A percentile compares a stretch with the other conserved stretches of the same genome.
phyloP scores from a whole-genome alignment of 2,329 filamentous ascomycete genomes.

The Phoma sp. region DNA sequence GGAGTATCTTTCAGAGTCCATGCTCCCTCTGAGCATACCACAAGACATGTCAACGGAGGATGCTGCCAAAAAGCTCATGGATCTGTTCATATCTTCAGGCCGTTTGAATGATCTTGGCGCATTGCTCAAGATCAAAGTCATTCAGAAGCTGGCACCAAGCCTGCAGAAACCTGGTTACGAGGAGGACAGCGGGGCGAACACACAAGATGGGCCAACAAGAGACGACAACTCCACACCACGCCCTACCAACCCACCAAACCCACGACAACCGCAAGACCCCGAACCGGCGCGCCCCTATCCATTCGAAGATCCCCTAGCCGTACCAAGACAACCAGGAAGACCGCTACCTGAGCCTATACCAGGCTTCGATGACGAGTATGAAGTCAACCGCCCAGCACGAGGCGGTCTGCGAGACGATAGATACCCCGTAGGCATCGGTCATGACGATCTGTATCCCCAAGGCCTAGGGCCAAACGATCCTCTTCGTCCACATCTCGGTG shows the following conservation, averaged over 20 bases:
- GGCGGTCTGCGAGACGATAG: slow-evolving; percentile 57
- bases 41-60: slow-evolving; percentile 57
- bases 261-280: slow-evolving; percentile 59
- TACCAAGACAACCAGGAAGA: slow-evolving; percentile 60
- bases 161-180: slow-evolving; percentile 82
- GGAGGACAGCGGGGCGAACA: slow-evolving; percentile 41
- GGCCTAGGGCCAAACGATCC: slow-evolving; percentile 88
- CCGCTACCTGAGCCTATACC: slow-evolving; percentile 84
- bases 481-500: slow-evolving; percentile 70
- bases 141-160: slow-evolving; percentile 83
- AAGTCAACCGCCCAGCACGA: slow-evolving; percentile 74
- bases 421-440: slow-evolving; percentile 75
- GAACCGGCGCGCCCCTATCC: slow-evolving; percentile 72
- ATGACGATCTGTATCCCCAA: slow-evolving; percentile 86
- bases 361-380: slow-evolving; percentile 91
- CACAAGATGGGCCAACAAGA: slow-evolving; percentile 51
- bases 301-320: slow-evolving; percentile 72
- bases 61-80: slow-evolving; percentile 53
- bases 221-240: slow-evolving; percentile 24
- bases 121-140: slow-evolving; percentile 77
- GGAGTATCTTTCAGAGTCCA: slow-evolving; percentile 75
- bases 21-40: slow-evolving; percentile 60
- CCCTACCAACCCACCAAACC: slow-evolving; percentile 40
- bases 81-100: slow-evolving; percentile 76
- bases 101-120: slow-evolving; percentile 73